A percentile compares a stretch with the other conserved stretches of the same genome.
Evolutionary conservation across 1,284 basidiomycete genomes (phyloP).

Genomic region (Schizopora paradoxa): DNA sequence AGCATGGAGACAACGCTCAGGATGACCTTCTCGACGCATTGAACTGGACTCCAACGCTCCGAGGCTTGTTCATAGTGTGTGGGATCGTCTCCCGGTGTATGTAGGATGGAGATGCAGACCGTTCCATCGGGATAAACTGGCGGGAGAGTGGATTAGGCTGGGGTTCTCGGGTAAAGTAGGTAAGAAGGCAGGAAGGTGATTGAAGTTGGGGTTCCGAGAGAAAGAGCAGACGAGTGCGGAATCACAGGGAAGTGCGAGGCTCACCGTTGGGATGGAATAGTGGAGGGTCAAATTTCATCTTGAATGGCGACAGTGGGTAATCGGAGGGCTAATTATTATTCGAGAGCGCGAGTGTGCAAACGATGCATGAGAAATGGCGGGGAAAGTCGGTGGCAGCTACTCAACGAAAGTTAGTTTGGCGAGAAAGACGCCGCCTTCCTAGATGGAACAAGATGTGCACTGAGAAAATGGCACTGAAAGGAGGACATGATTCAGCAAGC

Average conservation of each 20-base stretch:
- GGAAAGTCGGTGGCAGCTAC: neutral
- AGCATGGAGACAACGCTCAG: constrained; percentile 97
- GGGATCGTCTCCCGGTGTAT: constrained; percentile 94
- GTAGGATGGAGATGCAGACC: constrained; percentile 98
- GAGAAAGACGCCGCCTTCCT: constrained; percentile 96
- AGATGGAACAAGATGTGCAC: constrained; percentile 11
- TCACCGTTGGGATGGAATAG: constrained; percentile 96
- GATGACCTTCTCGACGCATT: constrained; percentile 94
- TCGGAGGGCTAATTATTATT: constrained; percentile 65
- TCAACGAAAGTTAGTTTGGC: constrained; percentile 90
- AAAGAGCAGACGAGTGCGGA: too few relatives aligned
- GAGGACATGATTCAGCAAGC: neutral
- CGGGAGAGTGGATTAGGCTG: neutral
- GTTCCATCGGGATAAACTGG: constrained; percentile 89
- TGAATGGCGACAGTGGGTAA: constrained; percentile 94
- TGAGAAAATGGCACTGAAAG: neutral
- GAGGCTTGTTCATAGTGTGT: constrained; percentile 90
- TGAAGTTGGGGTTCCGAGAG: constrained; percentile 1
- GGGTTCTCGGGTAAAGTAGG: too few relatives aligned
- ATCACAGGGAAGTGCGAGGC: constrained; percentile 27
- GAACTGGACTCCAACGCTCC: constrained; percentile 97
- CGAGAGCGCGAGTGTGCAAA: constrained; percentile 7
- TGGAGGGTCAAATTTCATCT: constrained; percentile 97
- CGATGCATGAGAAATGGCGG: constrained; percentile 10
- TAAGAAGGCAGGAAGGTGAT: constrained; percentile 6